phyloP scores from a whole-genome alignment of 2,329 filamentous ascomycete species.

The Verticillium longisporum region DNA sequence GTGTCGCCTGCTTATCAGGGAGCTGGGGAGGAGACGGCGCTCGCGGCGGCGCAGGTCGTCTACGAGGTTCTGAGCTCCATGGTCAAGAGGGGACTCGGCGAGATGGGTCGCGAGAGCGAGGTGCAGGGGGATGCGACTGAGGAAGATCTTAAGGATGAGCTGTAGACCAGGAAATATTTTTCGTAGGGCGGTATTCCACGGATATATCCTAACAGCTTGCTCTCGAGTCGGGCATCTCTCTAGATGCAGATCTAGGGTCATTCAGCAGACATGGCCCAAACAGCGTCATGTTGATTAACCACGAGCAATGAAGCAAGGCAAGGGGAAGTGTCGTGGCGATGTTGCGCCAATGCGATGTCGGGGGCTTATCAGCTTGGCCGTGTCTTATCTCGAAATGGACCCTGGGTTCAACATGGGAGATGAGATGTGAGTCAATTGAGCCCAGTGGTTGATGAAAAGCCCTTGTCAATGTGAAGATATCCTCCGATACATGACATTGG shows the following conservation, averaged over 20 bases:
- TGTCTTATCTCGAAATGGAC: neutral
- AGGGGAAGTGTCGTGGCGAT: neutral
- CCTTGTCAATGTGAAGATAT: neutral
- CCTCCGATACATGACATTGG: neutral
- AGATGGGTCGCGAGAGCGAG: slow-evolving; percentile 25
- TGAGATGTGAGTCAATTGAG: neutral
- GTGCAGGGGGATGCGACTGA: slow-evolving; percentile 9
- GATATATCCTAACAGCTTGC: neutral
- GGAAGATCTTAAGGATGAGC: slow-evolving; percentile 26
- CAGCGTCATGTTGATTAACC: neutral
- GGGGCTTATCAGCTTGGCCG: neutral
- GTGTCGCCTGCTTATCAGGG: slow-evolving; percentile 82
- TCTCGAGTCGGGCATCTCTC: too few relatives aligned
- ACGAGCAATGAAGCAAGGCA: neutral
- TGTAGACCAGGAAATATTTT: slow-evolving; percentile 16
- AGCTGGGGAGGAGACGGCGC: slow-evolving; percentile 68
- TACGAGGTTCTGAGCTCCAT: slow-evolving; percentile 80
- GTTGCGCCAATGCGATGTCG: slow-evolving; percentile 1
- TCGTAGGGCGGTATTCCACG: neutral
- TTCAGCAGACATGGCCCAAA: neutral
- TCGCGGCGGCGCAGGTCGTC: slow-evolving; percentile 77
- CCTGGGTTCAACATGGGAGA: neutral
- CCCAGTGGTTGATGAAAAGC: neutral
- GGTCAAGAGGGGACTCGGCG: slow-evolving; percentile 45
- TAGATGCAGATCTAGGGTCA: neutral